Evolutionary conservation across 257 asterid species (phyloP).

Genomic region (Coffea canephora): DNA sequence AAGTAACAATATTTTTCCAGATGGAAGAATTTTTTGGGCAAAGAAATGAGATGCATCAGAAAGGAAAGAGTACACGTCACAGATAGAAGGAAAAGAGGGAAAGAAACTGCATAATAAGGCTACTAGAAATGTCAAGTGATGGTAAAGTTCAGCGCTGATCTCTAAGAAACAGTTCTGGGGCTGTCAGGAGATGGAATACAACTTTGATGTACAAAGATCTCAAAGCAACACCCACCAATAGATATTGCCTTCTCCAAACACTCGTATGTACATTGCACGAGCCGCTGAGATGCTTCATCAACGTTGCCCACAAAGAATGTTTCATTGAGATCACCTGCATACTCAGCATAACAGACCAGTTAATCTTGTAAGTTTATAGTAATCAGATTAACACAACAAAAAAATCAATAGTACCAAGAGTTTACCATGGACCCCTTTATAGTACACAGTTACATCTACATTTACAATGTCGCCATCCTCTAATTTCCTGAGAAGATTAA

Average conservation of each 20-base stretch:
- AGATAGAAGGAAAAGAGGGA: not conserved
- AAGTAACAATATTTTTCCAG: not conserved
- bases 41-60: not conserved
- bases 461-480: constrained; percentile 98
- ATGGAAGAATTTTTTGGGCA: not conserved
- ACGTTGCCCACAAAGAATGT: constrained; percentile 95
- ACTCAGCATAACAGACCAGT: constrained; percentile 13
- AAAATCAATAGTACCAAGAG: not conserved
- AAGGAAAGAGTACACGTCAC: too few species aligned
- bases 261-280: constrained; percentile 91
- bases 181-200: not conserved
- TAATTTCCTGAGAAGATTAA: constrained; percentile 61
- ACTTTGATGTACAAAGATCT: constrained; percentile 1
- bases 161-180: not conserved
- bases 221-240: constrained; percentile 47
- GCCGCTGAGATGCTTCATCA: constrained; percentile 74
- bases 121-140: not conserved
- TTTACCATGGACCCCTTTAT: constrained; percentile 93
- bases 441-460: constrained; percentile 82
- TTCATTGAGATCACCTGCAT: constrained; percentile 90
- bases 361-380: constrained; percentile 10
- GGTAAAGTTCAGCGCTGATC: not conserved
- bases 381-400: not conserved
- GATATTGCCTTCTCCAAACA: constrained; percentile 95
- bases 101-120: not conserved